Percentiles rank a stretch among this genome's conserved stretches.
These are phyloP conservation scores for Phytophthora vignae DNA, from an alignment of 352 stramenopile species.

Conservation along the genomic window DNA sequence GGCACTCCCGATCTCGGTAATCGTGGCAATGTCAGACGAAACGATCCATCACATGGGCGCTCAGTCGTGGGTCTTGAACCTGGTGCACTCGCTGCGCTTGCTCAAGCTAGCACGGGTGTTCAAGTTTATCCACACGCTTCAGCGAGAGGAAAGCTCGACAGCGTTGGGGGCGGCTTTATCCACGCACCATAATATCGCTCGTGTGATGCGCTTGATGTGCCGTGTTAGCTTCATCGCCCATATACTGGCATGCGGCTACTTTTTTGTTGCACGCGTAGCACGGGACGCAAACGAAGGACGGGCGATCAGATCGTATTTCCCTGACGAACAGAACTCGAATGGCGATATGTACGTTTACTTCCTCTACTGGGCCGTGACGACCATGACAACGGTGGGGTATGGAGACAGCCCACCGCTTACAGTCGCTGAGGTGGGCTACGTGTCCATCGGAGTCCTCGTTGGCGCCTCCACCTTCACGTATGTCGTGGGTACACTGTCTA, in stretches of 20 bases:
- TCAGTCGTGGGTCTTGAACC: slow-evolving; percentile 45
- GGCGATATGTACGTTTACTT: slow-evolving; percentile 75
- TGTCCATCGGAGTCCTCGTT: slow-evolving; percentile 62
- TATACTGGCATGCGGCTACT: slow-evolving; percentile 67
- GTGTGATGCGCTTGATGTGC: slow-evolving; percentile 62
- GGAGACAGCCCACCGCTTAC: slow-evolving; percentile 72
- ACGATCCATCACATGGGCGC: slow-evolving; percentile 17
- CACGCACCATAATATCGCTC: slow-evolving; percentile 58
- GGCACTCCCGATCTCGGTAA: slow-evolving; percentile 57
- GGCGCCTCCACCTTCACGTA: slow-evolving; percentile 81
- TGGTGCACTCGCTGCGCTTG: slow-evolving; percentile 76
- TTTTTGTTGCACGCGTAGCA: slow-evolving; percentile 57
- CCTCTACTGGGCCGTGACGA: slow-evolving; percentile 83
- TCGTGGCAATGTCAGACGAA: slow-evolving; percentile 36
- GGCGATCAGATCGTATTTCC: slow-evolving; percentile 30
- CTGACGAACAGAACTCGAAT: slow-evolving; percentile 23
- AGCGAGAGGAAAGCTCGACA: slow-evolving; percentile 58
- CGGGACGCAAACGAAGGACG: slow-evolving; percentile 17
- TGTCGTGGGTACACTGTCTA: slow-evolving; percentile 79
- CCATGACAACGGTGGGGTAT: slow-evolving; percentile 85
- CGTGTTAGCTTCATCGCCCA: slow-evolving; percentile 77
- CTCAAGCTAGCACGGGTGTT: slow-evolving; percentile 89
- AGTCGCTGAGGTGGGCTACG: slow-evolving; percentile 61
- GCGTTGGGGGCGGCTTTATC: slow-evolving; percentile 34
- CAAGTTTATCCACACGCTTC: slow-evolving; percentile 83